Evolutionary conservation across 345 rosid species (phyloP).

Genomic region (Capsella bursapastoris): DNA sequence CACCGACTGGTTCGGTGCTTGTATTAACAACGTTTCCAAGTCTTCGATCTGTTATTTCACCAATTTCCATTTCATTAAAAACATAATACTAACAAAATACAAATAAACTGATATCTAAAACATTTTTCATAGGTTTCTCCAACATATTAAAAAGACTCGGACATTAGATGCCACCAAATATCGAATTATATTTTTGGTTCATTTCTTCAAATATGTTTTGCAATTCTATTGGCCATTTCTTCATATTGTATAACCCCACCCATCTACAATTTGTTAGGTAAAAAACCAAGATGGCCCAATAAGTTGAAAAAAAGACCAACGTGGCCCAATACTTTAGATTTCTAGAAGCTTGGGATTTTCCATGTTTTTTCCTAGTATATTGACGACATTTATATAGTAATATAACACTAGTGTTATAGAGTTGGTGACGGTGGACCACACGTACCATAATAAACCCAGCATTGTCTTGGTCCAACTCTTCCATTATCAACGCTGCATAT

Average conservation of each 20-base stretch:
- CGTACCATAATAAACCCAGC: conserved; percentile 81
- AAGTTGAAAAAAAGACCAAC: not conserved
- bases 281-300: not conserved
- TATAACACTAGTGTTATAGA: conserved; percentile 22
- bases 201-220: not conserved
- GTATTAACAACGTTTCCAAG: conserved; percentile 72
- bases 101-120: not conserved
- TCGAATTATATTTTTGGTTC: not conserved
- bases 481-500: conserved; percentile 87
- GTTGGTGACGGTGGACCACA: conserved; percentile 31
- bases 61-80: conserved; percentile 6
- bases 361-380: not conserved
- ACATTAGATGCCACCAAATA: not conserved
- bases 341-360: conserved; percentile 9
- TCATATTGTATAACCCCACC: not conserved
- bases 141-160: not conserved
- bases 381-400: not conserved
- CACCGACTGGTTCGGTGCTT: conserved; percentile 83
- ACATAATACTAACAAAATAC: not conserved
- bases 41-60: conserved; percentile 56
- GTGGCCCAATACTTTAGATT: not conserved
- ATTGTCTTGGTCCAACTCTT: conserved; percentile 86
- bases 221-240: not conserved
- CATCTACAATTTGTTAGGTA: not conserved
- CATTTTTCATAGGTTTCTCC: not conserved